Evolutionary conservation across 169 alveolate genomes (phyloP).

Genomic region (Cryptosporidium canis): DNA sequence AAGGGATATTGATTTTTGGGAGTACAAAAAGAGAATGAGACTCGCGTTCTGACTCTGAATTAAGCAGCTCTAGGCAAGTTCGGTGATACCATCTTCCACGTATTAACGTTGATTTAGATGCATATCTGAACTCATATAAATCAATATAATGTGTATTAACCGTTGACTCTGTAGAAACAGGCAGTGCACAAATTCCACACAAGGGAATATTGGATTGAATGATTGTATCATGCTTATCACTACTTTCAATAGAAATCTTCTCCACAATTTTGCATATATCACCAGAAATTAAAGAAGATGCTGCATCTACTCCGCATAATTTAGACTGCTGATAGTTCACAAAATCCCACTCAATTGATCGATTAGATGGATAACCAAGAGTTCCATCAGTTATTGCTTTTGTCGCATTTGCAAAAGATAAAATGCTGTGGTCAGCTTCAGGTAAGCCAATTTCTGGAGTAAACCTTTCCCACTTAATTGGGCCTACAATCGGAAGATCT

Average conservation of each 20-base stretch:
- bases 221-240: background rate
- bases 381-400: constrained; percentile 23
- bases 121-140: constrained; percentile 5
- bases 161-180: constrained; percentile 70
- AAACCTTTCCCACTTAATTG: constrained; percentile 38
- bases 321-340: constrained; percentile 58
- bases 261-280: background rate
- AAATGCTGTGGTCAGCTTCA: background rate
- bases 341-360: constrained; percentile 40
- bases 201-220: constrained; percentile 11
- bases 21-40: constrained; percentile 48
- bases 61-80: constrained; percentile 34
- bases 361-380: constrained; percentile 25
- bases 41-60: constrained; percentile 58
- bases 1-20: constrained; percentile 28
- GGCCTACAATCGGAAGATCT: constrained; percentile 41
- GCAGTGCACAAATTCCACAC: constrained; percentile 65
- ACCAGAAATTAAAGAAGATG: background rate
- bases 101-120: constrained; percentile 26
- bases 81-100: constrained; percentile 73
- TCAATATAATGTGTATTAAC: constrained; percentile 21
- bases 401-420: constrained; percentile 28
- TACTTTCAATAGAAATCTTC: background rate
- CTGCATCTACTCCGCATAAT: constrained; percentile 66
- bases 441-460: background rate